Conservation (phyloP, 1,284 basidiomycete species). For the Ceratobasidium sp. region DNA sequence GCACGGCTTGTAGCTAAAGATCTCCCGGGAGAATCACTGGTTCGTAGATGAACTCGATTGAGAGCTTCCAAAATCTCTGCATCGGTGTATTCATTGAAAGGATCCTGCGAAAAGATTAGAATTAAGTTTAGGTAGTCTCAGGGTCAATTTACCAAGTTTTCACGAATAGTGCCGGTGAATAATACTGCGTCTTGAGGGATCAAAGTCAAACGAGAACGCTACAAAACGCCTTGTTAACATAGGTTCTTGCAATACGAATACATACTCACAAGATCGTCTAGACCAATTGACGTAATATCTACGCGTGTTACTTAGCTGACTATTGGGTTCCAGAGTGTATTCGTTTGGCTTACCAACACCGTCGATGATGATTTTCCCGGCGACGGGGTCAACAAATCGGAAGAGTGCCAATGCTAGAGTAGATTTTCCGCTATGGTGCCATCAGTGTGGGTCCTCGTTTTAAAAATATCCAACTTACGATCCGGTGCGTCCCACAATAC, state of each 20-base stretch:
- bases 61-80: slow-evolving; percentile 67
- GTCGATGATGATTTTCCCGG: slow-evolving; percentile 82
- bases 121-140: too few species aligned
- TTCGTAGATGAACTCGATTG: slow-evolving; percentile 60
- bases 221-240: background rate
- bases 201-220: slow-evolving; percentile 23
- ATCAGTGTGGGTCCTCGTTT: slow-evolving; percentile 41
- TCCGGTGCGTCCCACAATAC: slow-evolving; percentile 77
- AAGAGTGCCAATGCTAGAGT: slow-evolving; percentile 87
- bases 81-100: slow-evolving; percentile 84
- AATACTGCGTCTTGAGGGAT: slow-evolving; percentile 9
- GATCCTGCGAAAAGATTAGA: slow-evolving; percentile 65
- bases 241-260: background rate
- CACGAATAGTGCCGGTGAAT: slow-evolving; percentile 23
- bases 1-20: slow-evolving; percentile 21
- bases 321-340: background rate
- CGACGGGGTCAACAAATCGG: slow-evolving; percentile 85
- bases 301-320: background rate
- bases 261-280: slow-evolving; percentile 85
- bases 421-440: slow-evolving; percentile 65
- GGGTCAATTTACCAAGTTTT: slow-evolving; percentile 24
- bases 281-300: slow-evolving; percentile 83
- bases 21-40: slow-evolving; percentile 1
- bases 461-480: slow-evolving; percentile 42
- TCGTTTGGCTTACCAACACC: slow-evolving; percentile 63